Evolutionary conservation across 148 eudicot species (phyloP), one percentile per base, ranked within the genome.

Genomic region (Persicaria tinctoria): DNA sequence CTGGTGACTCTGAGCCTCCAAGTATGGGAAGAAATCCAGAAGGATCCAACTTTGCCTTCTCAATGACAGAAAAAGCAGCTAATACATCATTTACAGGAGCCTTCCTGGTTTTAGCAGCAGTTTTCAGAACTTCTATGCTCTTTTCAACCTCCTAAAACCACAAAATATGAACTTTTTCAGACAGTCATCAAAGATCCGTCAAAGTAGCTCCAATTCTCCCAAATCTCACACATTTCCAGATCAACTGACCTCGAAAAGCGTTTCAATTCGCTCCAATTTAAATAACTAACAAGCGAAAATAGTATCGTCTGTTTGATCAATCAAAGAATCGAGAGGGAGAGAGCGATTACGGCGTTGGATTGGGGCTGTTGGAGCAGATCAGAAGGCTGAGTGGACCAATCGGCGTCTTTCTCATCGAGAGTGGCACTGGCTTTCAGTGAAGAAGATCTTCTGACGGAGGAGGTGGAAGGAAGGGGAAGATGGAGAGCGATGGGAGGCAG

Each of bases 1-100:
- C 97, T 44, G 98, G 98, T 13, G 97, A 92, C 69, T 89, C 60
- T 0, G 88, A 80, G 74, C 98, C 97, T 68, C 98, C 98, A 41
- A 94, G 96, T 56, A 96, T 90, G 76, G 87, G 82, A 17, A 92
- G 86, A 78, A 95, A 92, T 44, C 79, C 75, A 0, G 89, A 86
- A 69, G 97, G 91, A 75, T 92, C 91, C 48, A 90, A 79, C 73
- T 92, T 95, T 48, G 92, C 87, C 86, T 86, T 92, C 91, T 90
- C 98, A n/a, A 95, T 72, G 66, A 87, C 79, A 1, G 88, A 78
- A 46, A 95, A 80, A 47, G 97, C 97, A 6, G 86, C 62, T 76
- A 92, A 46, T 57, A 95, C 82, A 54, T 90, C 90, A 32, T 73
- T 70, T 17, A 84, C 78, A 0, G 87, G 60, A 78, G 87, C 96